phyloP scores from a whole-genome alignment of 2,329 filamentous ascomycete genomes.

The Talaromyces piceae region DNA sequence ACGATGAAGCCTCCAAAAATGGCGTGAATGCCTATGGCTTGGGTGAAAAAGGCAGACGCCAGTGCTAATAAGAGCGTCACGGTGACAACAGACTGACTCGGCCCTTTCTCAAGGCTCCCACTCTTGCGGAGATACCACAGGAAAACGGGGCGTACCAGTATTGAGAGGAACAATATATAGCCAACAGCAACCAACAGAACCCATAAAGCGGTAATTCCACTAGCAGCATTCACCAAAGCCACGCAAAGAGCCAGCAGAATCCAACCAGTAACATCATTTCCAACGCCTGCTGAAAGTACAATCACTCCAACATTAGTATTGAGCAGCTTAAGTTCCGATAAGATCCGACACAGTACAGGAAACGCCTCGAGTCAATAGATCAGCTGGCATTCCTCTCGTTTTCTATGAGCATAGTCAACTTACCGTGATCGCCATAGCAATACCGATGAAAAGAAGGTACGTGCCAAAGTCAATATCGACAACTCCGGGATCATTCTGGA shows the following conservation, averaged over 20 bases:
- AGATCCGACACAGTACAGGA: slow-evolving; percentile 85
- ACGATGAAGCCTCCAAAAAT: slow-evolving; percentile 92
- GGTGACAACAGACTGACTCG: slow-evolving; percentile 75
- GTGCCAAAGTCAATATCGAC: slow-evolving; percentile 55
- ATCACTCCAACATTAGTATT: slow-evolving; percentile 78
- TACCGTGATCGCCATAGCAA: slow-evolving; percentile 85
- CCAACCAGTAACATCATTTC: slow-evolving; percentile 89
- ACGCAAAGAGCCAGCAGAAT: slow-evolving; percentile 88
- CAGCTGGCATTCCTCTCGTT: background rate
- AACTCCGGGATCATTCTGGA: slow-evolving; percentile 50
- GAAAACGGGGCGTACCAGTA: slow-evolving; percentile 65
- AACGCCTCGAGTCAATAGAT: slow-evolving; percentile 48
- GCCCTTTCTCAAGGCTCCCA: slow-evolving; percentile 77
- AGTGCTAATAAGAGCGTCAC: slow-evolving; percentile 75
- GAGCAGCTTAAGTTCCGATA: slow-evolving; percentile 83
- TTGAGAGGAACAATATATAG: slow-evolving; percentile 69
- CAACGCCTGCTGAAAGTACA: slow-evolving; percentile 80
- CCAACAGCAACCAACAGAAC: slow-evolving; percentile 69
- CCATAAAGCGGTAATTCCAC: slow-evolving; percentile 74
- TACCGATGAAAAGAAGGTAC: slow-evolving; percentile 76
- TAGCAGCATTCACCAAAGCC: slow-evolving; percentile 80
- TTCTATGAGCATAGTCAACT: background rate
- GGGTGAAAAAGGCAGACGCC: slow-evolving; percentile 76
- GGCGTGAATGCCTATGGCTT: slow-evolving; percentile 84
- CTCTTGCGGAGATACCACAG: slow-evolving; percentile 65